Percentiles rank a stretch among this genome's conserved stretches.
Evolutionary conservation across 176 grass and related monocot genomes (phyloP).

Genomic region (Zea luxurians): DNA sequence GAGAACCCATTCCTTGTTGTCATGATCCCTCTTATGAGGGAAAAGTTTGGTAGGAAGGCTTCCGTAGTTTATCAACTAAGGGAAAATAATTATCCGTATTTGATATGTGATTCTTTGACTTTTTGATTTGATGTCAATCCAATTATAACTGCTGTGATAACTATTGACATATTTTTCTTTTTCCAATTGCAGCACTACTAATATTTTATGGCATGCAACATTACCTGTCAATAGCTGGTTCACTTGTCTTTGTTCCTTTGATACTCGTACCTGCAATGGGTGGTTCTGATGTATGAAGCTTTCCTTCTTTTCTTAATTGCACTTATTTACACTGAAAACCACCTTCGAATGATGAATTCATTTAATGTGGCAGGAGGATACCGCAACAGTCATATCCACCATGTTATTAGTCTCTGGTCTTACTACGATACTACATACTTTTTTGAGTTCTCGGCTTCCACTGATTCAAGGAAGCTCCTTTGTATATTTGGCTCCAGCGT

Average conservation of each 20-base stretch:
- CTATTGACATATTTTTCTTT: constrained; percentile 40
- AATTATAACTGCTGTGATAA: constrained; percentile 16
- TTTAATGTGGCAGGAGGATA: constrained; percentile 79
- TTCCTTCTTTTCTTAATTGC: constrained; percentile 40
- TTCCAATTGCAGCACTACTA: constrained; percentile 57
- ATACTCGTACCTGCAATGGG: constrained; percentile 94
- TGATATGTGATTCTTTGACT: neutral
- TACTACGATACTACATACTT: constrained; percentile 89
- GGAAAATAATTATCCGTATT: neutral
- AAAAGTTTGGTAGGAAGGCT: neutral
- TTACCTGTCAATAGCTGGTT: constrained; percentile 95
- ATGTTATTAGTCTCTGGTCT: constrained; percentile 85
- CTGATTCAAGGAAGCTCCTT: constrained; percentile 97
- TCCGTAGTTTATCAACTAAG: neutral
- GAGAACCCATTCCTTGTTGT: neutral
- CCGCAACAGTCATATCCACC: constrained; percentile 93
- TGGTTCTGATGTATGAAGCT: constrained; percentile 81
- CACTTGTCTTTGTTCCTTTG: constrained; percentile 97
- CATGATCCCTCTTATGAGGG: neutral
- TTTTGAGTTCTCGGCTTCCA: constrained; percentile 89
- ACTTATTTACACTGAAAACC: constrained; percentile 34
- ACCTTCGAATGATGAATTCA: constrained; percentile 36
- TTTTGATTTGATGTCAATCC: constrained; percentile 22
- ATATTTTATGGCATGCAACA: constrained; percentile 95
- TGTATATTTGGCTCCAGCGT: constrained; percentile 93